Evolutionary conservation across 2,329 filamentous ascomycete species (phyloP), one percentile per base, ranked within the genome.

Genomic region (Tolypocladium album): DNA sequence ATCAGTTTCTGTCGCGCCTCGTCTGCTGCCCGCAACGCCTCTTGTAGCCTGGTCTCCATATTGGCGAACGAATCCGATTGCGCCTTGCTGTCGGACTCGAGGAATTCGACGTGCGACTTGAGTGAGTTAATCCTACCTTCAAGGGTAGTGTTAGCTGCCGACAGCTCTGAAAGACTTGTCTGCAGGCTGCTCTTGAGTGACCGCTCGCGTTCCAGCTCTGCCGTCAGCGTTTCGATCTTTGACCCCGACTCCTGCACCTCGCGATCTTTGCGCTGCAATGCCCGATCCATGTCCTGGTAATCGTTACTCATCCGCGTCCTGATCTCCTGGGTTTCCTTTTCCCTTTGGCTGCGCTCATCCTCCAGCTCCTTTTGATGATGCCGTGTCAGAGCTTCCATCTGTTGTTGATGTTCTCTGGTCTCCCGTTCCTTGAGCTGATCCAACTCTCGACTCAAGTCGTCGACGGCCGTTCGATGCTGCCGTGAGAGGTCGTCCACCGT

Each of bases 21-120:
- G 38, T 89, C 85, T 1, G 88, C 89, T 24, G 82, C 77, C 17
- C 82, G 82, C 31, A 91, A 74, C 0, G 92, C 92, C 55, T 94
- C 88, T 68, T 90, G 88, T 68, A 96, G 85, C 58, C 88, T 82
- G 52, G 87, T 81, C 69, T 96, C 89, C 77, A 96, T 90, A 60
- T 84, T 86, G 47, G 90, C 86, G 72, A 93, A 96, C 13, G 89
- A 86, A 67, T 93, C 85, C 0, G 92, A 94, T 67, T 97, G 92
- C 17, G 91, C 89, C 72, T 96, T 90, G 72, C 86, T 92, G 68
- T 92, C 91, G 0, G 90, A 94, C 71, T 97, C 91, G 22, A 97
- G 83, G 69, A 95, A 96, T 64, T 92, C 87, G 61, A 96, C 89
- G 66, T 93, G 89, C 2, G 90, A 89, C 65, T 87, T 85, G 64